Base-by-base conservation (phyloP, 2,329 filamentous ascomycete genomes). In the Tothia fuscella region DNA sequence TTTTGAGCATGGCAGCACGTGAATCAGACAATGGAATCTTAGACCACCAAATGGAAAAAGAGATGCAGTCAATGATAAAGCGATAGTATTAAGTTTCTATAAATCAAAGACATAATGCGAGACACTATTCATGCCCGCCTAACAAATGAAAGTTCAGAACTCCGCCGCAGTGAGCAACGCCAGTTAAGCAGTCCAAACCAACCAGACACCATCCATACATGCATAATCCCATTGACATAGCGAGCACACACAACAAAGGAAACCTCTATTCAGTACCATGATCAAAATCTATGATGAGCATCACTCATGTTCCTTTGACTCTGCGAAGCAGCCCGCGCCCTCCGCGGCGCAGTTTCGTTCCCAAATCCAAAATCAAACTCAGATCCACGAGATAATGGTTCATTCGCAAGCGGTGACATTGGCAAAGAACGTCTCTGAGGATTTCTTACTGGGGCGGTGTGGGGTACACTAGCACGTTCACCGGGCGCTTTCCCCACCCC, bases 341-440 rank as follows among this genome's bases (percentile, higher is more conserved):
- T 25, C 12, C 25, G 25, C 19, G 33, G 22, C 33, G 25, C 17
- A 7, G 20, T 16, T 22, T 21, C 22, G 22, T 37, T 14, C 13
- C 28, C 22, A 17, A 37, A 37, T 9, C 35, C 35, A 17, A 37
- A 37, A 13, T 37, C 35, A 25, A 37, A 37, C 3, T 37, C 21
- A 36, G 22, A 20, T 7, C 35, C 21, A 13, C 22, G n/a, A 21
- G 20, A 5, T 13, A 25, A 22, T 4, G 33, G 35, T 25, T 21
- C 25, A 6, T 25, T 25, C 3, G 35, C 35, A 6, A 28, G n/a
- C 16, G 35, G 35, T 16, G 35, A 37, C 10, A 37, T 4, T 9
- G 20, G 13, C 13, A 25, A 25, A 5, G 35, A 25, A 17, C 21
- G 35, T 14, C 22, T 14, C 6, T 25, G 35, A 26, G 28, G 17